Evolutionary conservation across 257 asterid genomes (phyloP).

Genomic region (Haberlea rhodopensis): DNA sequence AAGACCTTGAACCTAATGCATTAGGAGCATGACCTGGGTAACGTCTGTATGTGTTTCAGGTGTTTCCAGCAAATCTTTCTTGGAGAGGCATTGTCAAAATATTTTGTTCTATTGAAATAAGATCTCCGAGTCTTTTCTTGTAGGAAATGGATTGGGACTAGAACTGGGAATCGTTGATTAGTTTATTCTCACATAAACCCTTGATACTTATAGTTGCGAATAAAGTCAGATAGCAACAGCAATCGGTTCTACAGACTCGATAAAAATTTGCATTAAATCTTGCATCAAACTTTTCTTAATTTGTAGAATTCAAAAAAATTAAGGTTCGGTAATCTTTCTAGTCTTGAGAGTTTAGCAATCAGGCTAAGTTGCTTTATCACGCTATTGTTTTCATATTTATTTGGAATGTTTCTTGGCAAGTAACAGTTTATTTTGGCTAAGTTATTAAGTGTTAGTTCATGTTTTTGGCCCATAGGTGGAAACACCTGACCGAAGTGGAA

Average conservation of each 20-base stretch:
- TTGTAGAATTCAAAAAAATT: too few relatives aligned
- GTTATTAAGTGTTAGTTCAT: constrained; percentile 19
- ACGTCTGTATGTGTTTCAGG: background rate
- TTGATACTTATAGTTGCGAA: too few relatives aligned
- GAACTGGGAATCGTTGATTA: too few relatives aligned
- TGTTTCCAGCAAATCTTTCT: background rate
- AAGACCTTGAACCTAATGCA: background rate
- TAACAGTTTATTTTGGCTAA: background rate
- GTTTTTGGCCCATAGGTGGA: constrained; percentile 66
- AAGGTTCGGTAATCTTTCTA: too few relatives aligned
- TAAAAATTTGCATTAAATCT: background rate
- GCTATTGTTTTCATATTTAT: background rate
- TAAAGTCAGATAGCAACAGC: background rate
- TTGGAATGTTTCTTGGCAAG: constrained; percentile 15
- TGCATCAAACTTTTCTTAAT: background rate
- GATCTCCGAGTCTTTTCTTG: background rate
- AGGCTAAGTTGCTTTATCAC: background rate
- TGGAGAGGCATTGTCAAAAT: background rate
- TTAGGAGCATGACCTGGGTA: background rate
- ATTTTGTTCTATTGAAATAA: background rate
- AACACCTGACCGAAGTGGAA: constrained; percentile 93
- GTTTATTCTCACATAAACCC: too few relatives aligned
- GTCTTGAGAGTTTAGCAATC: background rate
- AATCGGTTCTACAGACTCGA: background rate
- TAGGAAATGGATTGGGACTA: too few relatives aligned